phyloP scores from a whole-genome alignment of 2,329 filamentous ascomycete species.

The Penicillium corylophilum region DNA sequence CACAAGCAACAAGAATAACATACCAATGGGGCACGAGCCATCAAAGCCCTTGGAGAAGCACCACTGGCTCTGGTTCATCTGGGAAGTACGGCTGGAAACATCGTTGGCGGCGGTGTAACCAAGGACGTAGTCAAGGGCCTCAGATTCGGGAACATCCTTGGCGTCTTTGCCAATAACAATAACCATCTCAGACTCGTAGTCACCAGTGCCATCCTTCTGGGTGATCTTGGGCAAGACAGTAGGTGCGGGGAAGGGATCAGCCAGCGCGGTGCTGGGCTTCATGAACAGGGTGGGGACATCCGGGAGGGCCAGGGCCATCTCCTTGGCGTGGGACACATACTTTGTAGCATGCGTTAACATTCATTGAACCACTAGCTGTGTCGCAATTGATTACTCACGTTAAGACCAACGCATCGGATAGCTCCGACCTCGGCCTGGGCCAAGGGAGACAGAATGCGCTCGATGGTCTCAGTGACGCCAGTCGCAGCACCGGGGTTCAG shows the following conservation, averaged over 20 bases:
- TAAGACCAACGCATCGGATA: constrained; percentile 60
- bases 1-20: background rate
- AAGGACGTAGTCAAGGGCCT: constrained; percentile 60
- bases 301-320: constrained; percentile 55
- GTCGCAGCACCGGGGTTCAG: constrained; percentile 55
- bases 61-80: constrained; percentile 57
- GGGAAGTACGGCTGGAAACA: constrained; percentile 58
- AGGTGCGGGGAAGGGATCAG: constrained; percentile 54
- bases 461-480: constrained; percentile 36
- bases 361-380: background rate
- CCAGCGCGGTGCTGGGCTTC: constrained; percentile 57
- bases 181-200: constrained; percentile 61
- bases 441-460: constrained; percentile 53
- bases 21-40: constrained; percentile 54
- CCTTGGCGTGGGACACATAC: constrained; percentile 53
- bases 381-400: constrained; percentile 36
- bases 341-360: constrained; percentile 17
- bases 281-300: constrained; percentile 58
- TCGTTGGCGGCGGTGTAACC: constrained; percentile 66
- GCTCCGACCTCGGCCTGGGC: constrained; percentile 53
- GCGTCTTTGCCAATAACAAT: constrained; percentile 55
- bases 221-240: constrained; percentile 56
- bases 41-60: constrained; percentile 62
- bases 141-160: constrained; percentile 56
- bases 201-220: constrained; percentile 54